Conservation (phyloP, 2,329 filamentous ascomycete species). For the Calonectria montana region DNA sequence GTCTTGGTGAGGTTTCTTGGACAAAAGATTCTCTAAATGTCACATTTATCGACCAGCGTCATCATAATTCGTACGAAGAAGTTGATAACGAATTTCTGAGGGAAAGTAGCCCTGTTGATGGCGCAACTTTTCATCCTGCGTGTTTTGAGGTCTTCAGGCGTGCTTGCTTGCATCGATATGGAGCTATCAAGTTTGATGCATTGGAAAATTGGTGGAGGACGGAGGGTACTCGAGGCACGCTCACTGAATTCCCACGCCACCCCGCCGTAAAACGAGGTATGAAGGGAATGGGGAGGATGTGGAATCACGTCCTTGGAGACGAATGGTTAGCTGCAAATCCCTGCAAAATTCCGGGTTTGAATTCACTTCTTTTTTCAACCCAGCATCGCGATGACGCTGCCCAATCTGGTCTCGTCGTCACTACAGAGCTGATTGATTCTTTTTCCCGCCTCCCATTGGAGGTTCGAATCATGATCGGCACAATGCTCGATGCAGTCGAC, state of each 20-base stretch:
- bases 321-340: conserved; percentile 39
- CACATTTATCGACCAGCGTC: conserved; percentile 30
- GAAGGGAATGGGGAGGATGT: not conserved
- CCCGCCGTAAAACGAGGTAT: not conserved
- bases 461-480: not conserved
- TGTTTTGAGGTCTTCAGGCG: conserved; percentile 46
- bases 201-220: conserved; percentile 30
- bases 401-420: not conserved
- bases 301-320: conserved; percentile 18
- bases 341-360: conserved; percentile 28
- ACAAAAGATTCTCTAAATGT: not conserved
- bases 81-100: conserved; percentile 19
- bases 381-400: not conserved
- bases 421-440: not conserved
- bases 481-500: not conserved
- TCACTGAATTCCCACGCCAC: conserved; percentile 19
- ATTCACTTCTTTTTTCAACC: conserved; percentile 7
- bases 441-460: not conserved
- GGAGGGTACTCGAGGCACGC: not conserved
- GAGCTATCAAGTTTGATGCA: conserved; percentile 31
- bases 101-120: not conserved
- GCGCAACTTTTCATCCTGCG: conserved; percentile 44
- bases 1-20: conserved; percentile 11
- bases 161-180: conserved; percentile 29
- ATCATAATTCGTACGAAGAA: not conserved